Percentiles rank a stretch among this genome's conserved stretches.
Conservation (phyloP, 2,329 filamentous ascomycete genomes). For the Trichoderma breve region DNA sequence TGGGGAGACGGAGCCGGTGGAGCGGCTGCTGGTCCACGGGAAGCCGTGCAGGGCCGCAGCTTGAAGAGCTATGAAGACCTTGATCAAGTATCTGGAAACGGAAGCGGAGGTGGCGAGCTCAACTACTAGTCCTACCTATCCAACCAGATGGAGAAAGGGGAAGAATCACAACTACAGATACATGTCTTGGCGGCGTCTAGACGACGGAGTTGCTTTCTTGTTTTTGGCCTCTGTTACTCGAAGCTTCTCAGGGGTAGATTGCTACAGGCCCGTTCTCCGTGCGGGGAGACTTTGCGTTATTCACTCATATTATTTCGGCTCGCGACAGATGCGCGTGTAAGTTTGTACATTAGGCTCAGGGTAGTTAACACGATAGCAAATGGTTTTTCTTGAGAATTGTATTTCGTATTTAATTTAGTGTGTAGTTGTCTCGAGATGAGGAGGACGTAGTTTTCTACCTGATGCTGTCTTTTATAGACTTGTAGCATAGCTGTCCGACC, state of each 20-base stretch:
- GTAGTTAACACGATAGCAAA: constrained; percentile 3
- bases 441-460: too few species aligned
- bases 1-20: constrained; percentile 76
- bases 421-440: not conserved
- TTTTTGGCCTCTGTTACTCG: not conserved
- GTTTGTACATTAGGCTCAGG: constrained; percentile 16
- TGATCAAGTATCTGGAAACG: constrained; percentile 74
- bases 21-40: constrained; percentile 76
- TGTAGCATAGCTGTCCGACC: not conserved
- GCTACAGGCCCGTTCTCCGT: not conserved
- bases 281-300: not conserved
- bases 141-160: not conserved
- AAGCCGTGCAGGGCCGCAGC: constrained; percentile 88
- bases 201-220: not conserved
- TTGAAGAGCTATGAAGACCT: constrained; percentile 97
- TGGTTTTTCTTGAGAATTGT: not conserved
- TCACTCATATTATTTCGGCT: not conserved
- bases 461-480: not conserved
- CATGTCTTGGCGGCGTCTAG: not conserved
- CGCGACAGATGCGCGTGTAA: not conserved
- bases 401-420: not conserved
- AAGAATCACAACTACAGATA: not conserved
- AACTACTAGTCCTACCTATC: constrained; percentile 73
- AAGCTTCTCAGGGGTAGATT: not conserved
- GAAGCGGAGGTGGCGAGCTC: constrained; percentile 73